Conservation (phyloP, 2,329 filamentous ascomycete species). For the Nemania abortiva region DNA sequence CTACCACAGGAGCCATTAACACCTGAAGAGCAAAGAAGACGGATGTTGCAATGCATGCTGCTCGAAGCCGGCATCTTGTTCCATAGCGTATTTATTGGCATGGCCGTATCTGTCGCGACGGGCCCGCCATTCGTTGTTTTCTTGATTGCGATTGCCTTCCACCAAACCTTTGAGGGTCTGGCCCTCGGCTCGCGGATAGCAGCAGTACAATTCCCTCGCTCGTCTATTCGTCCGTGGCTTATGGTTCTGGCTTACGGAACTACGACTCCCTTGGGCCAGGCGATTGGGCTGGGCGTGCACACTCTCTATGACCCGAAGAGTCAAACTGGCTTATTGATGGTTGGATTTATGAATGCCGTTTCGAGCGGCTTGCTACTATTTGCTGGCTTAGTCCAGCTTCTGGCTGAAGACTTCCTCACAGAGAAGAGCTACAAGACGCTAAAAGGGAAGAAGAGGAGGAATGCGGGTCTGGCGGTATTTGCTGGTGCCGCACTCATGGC, state of each 20-base stretch:
- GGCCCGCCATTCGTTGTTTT: conserved; percentile 84
- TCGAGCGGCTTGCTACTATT: conserved; percentile 84
- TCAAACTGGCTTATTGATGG: conserved; percentile 80
- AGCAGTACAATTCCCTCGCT: conserved; percentile 80
- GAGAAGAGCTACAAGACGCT: conserved; percentile 79
- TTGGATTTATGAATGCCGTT: conserved; percentile 89
- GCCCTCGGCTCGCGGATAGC: conserved; percentile 88
- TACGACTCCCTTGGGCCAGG: conserved; percentile 85
- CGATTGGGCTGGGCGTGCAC: conserved; percentile 82
- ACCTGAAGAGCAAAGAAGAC: conserved; percentile 71
- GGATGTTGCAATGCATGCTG: conserved; percentile 81
- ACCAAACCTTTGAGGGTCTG: conserved; percentile 90
- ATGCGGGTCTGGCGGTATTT: conserved; percentile 73
- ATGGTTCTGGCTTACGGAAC: conserved; percentile 83
- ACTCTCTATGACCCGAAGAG: conserved; percentile 83
- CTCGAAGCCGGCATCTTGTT: conserved; percentile 88
- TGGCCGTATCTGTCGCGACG: conserved; percentile 85
- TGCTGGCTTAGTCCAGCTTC: conserved; percentile 83
- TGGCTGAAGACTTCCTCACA: conserved; percentile 85
- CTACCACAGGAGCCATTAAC: conserved; percentile 51
- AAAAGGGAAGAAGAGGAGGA: conserved; percentile 69
- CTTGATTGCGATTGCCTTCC: conserved; percentile 83
- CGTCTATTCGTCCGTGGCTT: conserved; percentile 82
- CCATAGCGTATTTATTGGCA: conserved; percentile 87
- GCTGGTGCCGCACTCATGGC: conserved; percentile 77